Evolutionary conservation across 2,329 filamentous ascomycete genomes (phyloP).

Genomic region (Fusarium sp.): DNA sequence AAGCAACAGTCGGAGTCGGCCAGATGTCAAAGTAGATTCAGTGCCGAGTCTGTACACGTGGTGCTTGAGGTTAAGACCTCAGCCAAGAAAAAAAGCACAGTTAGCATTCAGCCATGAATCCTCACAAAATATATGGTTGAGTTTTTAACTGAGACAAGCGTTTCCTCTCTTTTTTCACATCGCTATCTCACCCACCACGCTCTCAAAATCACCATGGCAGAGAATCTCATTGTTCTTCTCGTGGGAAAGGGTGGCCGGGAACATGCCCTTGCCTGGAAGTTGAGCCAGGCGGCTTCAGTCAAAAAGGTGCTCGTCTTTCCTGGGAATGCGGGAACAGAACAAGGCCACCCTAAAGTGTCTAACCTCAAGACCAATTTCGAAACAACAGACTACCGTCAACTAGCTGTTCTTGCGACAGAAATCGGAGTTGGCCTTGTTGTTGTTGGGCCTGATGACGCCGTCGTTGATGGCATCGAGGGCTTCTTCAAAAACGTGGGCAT

Average conservation of each 20-base stretch:
- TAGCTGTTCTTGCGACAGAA: slow-evolving; percentile 71
- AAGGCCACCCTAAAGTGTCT: slow-evolving; percentile 63
- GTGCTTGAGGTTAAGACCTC: neutral
- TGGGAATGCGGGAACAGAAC: slow-evolving; percentile 76
- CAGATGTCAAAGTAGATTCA: neutral
- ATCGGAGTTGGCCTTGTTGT: slow-evolving; percentile 75
- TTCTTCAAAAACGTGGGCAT: slow-evolving; percentile 72
- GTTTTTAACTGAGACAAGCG: neutral
- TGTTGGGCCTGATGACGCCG: slow-evolving; percentile 79
- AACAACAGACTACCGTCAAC: slow-evolving; percentile 70
- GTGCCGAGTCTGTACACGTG: neutral
- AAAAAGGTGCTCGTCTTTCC: slow-evolving; percentile 66
- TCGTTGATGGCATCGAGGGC: slow-evolving; percentile 80
- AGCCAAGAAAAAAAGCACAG: neutral
- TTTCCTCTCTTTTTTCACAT: neutral
- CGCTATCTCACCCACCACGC: neutral
- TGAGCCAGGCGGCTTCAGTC: slow-evolving; percentile 73
- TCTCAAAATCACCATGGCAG: neutral
- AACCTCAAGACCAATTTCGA: slow-evolving; percentile 61
- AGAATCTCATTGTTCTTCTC: slow-evolving; percentile 64
- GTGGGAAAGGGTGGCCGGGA: slow-evolving; percentile 82
- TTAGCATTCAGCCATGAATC: neutral
- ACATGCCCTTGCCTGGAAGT: slow-evolving; percentile 81
- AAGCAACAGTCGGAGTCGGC: neutral
- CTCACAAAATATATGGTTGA: neutral